phyloP scores from a whole-genome alignment of 495 filamentous ascomycete species.

The Apiosordaria backusii region DNA sequence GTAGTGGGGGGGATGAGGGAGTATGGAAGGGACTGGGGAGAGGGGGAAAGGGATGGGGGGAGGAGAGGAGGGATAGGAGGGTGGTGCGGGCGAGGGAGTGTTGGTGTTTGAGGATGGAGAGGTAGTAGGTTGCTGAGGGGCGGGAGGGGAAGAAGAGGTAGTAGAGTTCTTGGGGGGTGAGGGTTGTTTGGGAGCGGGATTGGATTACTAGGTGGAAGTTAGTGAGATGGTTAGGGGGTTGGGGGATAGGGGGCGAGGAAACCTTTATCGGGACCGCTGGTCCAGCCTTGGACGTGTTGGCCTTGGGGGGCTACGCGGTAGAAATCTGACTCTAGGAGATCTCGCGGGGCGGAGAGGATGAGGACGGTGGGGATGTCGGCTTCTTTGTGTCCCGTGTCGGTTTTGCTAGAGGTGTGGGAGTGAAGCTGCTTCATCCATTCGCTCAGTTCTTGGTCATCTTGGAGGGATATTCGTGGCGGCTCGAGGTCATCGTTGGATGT shows the following conservation, averaged over 20 bases:
- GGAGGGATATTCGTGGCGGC: background rate
- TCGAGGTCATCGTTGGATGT: background rate
- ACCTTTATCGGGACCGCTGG: background rate
- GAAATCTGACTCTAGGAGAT: conserved; percentile 1
- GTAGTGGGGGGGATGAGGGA: background rate
- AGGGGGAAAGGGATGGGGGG: background rate
- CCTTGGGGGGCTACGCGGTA: background rate
- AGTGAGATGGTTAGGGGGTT: background rate
- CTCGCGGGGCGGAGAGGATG: conserved; percentile 1
- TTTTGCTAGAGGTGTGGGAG: background rate
- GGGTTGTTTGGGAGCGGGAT: background rate
- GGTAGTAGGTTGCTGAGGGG: background rate
- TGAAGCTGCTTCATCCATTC: background rate
- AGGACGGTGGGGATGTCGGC: background rate
- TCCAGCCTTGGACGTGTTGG: conserved; percentile 1
- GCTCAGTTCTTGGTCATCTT: conserved; percentile 2
- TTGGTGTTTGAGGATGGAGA: background rate
- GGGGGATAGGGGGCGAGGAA: background rate
- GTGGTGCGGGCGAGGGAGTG: background rate
- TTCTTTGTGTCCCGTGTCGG: background rate
- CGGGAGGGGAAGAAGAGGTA: background rate
- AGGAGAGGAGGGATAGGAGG: background rate
- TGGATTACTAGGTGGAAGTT: background rate
- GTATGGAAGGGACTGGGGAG: background rate
- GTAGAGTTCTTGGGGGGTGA: background rate